phyloP scores from a whole-genome alignment of 805 yeast genomes.

The Ogataea degrootiae region DNA sequence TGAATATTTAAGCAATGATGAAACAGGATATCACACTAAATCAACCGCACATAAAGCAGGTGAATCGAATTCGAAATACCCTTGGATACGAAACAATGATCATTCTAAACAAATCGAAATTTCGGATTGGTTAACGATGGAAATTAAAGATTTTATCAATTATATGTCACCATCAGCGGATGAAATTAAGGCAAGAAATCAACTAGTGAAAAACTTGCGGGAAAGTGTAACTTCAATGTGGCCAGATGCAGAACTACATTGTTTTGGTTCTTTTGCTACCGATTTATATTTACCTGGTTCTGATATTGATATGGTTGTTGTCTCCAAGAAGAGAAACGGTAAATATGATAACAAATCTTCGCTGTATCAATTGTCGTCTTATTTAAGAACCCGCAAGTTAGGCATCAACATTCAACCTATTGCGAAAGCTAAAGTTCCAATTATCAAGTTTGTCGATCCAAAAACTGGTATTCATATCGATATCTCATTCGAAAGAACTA shows the following conservation, averaged over 20 bases:
- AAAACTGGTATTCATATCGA: slow-evolving; percentile 71
- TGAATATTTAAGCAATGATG: slow-evolving; percentile 45
- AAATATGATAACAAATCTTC: slow-evolving; percentile 59
- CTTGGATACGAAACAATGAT: slow-evolving; percentile 78
- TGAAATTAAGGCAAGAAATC: slow-evolving; percentile 66
- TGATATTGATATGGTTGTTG: slow-evolving; percentile 89
- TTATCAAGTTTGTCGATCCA: slow-evolving; percentile 83
- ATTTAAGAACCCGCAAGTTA: slow-evolving; percentile 52
- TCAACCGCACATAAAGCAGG: slow-evolving; percentile 23
- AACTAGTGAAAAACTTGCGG: slow-evolving; percentile 57
- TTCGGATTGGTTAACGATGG: slow-evolving; percentile 82
- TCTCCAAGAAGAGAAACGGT: slow-evolving; percentile 46
- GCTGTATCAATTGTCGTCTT: slow-evolving; percentile 68
- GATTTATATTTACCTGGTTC: slow-evolving; percentile 92
- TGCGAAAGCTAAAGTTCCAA: slow-evolving; percentile 89
- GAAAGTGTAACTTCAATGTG: slow-evolving; percentile 51
- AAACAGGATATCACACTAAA: slow-evolving; percentile 26
- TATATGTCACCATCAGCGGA: slow-evolving; percentile 80
- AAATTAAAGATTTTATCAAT: slow-evolving; percentile 76
- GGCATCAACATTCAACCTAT: slow-evolving; percentile 79
- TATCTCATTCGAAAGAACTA: slow-evolving; percentile 80
- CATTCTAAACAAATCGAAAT: slow-evolving; percentile 73
- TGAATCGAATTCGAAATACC: slow-evolving; percentile 38
- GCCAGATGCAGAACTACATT: slow-evolving; percentile 75
- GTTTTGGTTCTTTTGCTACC: slow-evolving; percentile 93